phyloP scores from a whole-genome alignment of 495 filamentous ascomycete species.

The Aspergillus cristatus region DNA sequence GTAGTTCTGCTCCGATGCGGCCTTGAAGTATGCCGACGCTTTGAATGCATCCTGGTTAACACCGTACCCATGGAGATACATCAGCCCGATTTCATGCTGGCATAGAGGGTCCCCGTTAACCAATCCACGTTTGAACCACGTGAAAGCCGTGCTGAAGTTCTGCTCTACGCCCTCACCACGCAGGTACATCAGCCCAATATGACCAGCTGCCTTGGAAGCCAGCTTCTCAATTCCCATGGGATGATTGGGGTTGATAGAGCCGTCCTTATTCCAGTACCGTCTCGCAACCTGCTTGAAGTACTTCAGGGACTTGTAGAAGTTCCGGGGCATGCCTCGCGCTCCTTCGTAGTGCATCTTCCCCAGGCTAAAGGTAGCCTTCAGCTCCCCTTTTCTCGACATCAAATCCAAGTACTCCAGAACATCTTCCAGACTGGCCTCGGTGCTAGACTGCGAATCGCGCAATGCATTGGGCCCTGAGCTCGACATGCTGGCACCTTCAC shows the following conservation, averaged over 20 bases:
- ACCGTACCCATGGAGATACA: constrained; percentile 81
- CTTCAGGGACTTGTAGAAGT: constrained; percentile 62
- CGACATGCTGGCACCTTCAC: constrained; percentile 83
- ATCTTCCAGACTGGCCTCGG: constrained; percentile 79
- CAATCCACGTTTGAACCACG: constrained; percentile 83
- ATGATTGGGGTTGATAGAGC: constrained; percentile 45
- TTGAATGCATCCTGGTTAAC: constrained; percentile 61
- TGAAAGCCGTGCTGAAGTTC: constrained; percentile 60
- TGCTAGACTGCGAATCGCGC: constrained; percentile 59
- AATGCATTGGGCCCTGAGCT: constrained; percentile 83
- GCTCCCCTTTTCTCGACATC: constrained; percentile 86
- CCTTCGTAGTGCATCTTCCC: constrained; percentile 90
- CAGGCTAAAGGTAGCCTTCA: constrained; percentile 83
- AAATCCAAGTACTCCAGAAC: constrained; percentile 91
- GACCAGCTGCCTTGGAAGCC: constrained; percentile 83
- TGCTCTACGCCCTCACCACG: constrained; percentile 85
- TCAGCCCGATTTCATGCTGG: constrained; percentile 75
- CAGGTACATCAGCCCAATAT: constrained; percentile 86
- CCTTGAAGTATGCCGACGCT: constrained; percentile 73
- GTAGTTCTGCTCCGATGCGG: constrained; percentile 76
- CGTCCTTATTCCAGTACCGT: constrained; percentile 80
- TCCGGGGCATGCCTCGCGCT: constrained; percentile 60
- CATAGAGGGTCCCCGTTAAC: constrained; percentile 74
- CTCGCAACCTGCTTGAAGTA: constrained; percentile 78
- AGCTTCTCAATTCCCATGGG: constrained; percentile 62